Evolutionary conservation across 73 alveolate species (phyloP), one percentile per base, ranked within the genome.

Genomic region (Loxodes magnus): DNA sequence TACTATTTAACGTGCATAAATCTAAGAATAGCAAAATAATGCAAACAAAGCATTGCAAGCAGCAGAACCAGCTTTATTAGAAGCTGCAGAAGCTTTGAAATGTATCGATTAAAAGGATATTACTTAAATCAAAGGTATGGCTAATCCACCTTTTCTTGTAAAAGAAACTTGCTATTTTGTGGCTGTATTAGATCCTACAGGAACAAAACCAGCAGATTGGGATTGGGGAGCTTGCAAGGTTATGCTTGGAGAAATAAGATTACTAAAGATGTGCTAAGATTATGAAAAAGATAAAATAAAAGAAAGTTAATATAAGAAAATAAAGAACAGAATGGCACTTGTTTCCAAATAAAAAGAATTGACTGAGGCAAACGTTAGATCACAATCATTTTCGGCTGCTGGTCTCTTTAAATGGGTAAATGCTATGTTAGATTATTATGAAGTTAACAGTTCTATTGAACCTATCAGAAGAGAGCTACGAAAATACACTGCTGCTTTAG

Each of bases 141-240:
- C 70, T n/a, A 35, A 52, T n/a, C 93, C 93, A 14, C 87, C 93
- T 24, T 41, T 57, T 31, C 69, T 83, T 12, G 76, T 83, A 41
- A 68, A 43, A 34, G 80, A 66, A 20, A 88, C 84, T 78, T 73
- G 74, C 59, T 21, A 57, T 35, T 69, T 77, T 38, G 74, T 82
- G 39, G 37, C 46, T 4, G 22, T 68, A 3, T 65, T 83, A 20
- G 65, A 75, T 38, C 95, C 95, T 5, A 56, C 30, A 26, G 84
- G 87, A 15, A 74, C 70, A 20, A 48, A 64, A 39, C 73, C 58
- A 25, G 84, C 51, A 29, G 76, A 59, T 33, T 89, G 74, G 39
- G 83, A 79, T 20, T 79, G 96, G 96, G 71, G 69, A 27, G 65
- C 68, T 4, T 86, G 84, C 14, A 84, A 77, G 59, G 49, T 43